Base-by-base conservation (phyloP, 2,329 filamentous ascomycete genomes). In the Aspergillus transmontanensis region DNA sequence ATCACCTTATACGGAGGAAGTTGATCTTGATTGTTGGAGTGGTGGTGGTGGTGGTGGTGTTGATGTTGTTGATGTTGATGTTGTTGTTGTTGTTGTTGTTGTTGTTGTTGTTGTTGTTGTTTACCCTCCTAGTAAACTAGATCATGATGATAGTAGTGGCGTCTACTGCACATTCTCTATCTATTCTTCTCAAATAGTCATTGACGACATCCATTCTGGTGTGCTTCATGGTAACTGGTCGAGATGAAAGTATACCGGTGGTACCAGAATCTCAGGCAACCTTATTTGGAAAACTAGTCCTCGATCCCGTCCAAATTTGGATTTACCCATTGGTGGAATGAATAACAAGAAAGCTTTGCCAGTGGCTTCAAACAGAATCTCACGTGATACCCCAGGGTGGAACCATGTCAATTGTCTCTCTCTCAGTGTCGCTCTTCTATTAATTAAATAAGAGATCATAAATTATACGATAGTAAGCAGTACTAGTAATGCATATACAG, bases 1-100 rank as follows among this genome's bases (percentile, higher is more conserved):
- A 54, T 60, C 53, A 55, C 51, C 51, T 55, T 55, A 55, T 55
- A 55, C 51, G 23, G 51, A 39, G 51, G 36, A 41, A 39, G 10
- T 12, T 39, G 36, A 39, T 55, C 32, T 55, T 41, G 39, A 41
- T n/a, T n/a, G 7, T 41, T 28, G 26, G 26, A 28, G 26, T 28
- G 26, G 23, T 26, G 23, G 23, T 32, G 30, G 9, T 39, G 16
- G 19, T 39, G 36, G 2, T 41, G 36, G 4, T 55, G 32, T 21
- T 21, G 21, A 21, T 21, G 21, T 21, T 21, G 21, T 21, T 21
- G 21, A 21, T 55, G 36, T 55, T 54, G 51, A 39, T 39, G 36
- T 39, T 39, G 36, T 16, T 39, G 36, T 19, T 55, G 32, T 39
- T 55, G 36, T 39, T 55, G 32, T 60, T 55, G 36, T 55, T 54